phyloP scores from a whole-genome alignment of 495 filamentous ascomycete genomes.

The Podospora appendiculata region DNA sequence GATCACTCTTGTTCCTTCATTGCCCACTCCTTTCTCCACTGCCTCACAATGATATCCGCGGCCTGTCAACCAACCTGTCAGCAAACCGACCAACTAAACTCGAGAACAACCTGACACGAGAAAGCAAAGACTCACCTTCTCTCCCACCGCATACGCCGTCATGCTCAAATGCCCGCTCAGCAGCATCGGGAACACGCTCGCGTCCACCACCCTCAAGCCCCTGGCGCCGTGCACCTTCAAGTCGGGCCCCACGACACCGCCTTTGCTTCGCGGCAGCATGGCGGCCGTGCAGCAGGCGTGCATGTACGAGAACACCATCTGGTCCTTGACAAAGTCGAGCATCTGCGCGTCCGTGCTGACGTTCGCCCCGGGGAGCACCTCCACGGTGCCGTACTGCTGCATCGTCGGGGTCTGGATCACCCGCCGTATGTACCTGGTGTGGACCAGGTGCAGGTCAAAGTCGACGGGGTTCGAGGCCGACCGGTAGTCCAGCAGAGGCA shows the following conservation, averaged over 20 bases:
- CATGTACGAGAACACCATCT: slow-evolving; percentile 5
- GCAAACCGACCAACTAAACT: too few relatives aligned
- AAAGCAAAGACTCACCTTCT: slow-evolving; percentile 4
- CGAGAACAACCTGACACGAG: too few relatives aligned
- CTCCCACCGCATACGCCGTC: slow-evolving; percentile 10
- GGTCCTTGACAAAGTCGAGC: not conserved
- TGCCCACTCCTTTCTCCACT: too few relatives aligned
- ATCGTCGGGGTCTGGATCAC: slow-evolving; percentile 12
- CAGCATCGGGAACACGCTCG: slow-evolving; percentile 52
- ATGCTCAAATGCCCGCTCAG: slow-evolving; percentile 9
- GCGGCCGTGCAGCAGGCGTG: slow-evolving; percentile 32
- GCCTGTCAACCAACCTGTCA: too few relatives aligned
- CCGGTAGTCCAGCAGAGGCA: slow-evolving; percentile 7
- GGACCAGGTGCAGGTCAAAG: slow-evolving; percentile 14
- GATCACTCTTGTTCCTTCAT: too few relatives aligned
- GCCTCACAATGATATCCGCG: too few relatives aligned
- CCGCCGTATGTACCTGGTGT: slow-evolving; percentile 11
- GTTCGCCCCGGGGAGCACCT: slow-evolving; percentile 4
- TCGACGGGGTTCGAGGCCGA: slow-evolving; percentile 5
- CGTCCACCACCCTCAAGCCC: slow-evolving; percentile 52
- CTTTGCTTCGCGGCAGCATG: slow-evolving; percentile 35
- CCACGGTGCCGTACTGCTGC: slow-evolving; percentile 1
- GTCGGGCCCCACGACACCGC: slow-evolving; percentile 44
- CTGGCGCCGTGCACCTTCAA: slow-evolving; percentile 47
- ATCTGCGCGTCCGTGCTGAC: not conserved